phyloP scores from a whole-genome alignment of 2,329 filamentous ascomycete species.

The Kalaharituber pfeilii region DNA sequence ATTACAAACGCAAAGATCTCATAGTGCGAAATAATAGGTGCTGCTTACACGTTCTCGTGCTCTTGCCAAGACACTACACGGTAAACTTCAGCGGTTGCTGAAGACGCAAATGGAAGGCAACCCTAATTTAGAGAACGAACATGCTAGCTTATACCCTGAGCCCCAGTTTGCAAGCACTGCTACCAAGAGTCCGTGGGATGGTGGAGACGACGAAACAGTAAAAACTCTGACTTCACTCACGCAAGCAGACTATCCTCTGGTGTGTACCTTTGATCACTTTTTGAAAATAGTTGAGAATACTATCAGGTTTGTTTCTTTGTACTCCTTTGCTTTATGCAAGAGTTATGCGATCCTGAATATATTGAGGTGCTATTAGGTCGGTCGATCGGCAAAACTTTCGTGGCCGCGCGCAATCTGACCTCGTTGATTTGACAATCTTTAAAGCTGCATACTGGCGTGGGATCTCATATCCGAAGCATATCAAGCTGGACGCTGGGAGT shows the following conservation, averaged over 20 bases:
- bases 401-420: background rate
- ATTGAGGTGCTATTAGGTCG: background rate
- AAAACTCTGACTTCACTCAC: constrained; percentile 4
- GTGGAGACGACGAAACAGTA: constrained; percentile 10
- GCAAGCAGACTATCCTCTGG: constrained; percentile 22
- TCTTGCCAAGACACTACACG: constrained; percentile 23
- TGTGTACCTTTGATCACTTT: constrained; percentile 24
- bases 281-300: constrained; percentile 12
- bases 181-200: too few relatives aligned
- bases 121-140: too few relatives aligned
- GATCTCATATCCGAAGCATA: constrained; percentile 2
- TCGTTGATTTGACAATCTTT: constrained; percentile 23
- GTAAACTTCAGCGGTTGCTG: constrained; percentile 21
- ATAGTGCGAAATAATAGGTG: constrained; percentile 17
- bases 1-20: background rate
- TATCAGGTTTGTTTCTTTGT: constrained; percentile 9
- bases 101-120: too few relatives aligned
- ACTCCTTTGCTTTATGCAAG: constrained; percentile 1
- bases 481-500: constrained; percentile 17
- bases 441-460: constrained; percentile 24
- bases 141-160: too few relatives aligned
- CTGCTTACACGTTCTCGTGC: constrained; percentile 24
- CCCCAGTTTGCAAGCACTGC: too few relatives aligned
- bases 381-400: constrained; percentile 9
- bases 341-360: background rate